These are phyloP conservation scores for Pterocarpus macrocarpus DNA, from an alignment of 306 rosid genomes.

Conservation along the genomic window DNA sequence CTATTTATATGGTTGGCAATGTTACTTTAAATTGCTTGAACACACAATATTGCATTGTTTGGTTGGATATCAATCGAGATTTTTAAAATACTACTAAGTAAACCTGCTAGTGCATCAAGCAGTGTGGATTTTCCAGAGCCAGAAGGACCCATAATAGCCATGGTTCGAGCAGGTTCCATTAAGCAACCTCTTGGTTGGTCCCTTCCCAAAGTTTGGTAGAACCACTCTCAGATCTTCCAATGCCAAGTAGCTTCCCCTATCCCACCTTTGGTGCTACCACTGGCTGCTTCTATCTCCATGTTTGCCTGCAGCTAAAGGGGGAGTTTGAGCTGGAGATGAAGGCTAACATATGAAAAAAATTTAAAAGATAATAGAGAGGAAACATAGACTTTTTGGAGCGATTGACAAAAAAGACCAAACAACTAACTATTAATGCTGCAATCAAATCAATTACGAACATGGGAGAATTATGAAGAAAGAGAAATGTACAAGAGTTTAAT, in stretches of 20 bases:
- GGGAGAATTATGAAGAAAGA: slow-evolving; percentile 60
- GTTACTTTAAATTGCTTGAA: no score
- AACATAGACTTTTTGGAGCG: neutral
- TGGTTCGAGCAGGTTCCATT: slow-evolving; percentile 88
- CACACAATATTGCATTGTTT: no score
- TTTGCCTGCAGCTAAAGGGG: neutral
- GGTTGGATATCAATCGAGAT: no score
- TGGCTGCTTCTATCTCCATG: slow-evolving; percentile 67
- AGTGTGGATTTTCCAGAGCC: slow-evolving; percentile 94
- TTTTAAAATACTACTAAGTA: neutral
- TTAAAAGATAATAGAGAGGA: neutral
- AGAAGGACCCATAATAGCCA: slow-evolving; percentile 96
- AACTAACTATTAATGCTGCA: slow-evolving; percentile 60
- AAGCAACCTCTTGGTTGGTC: slow-evolving; percentile 81
- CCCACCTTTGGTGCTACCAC: slow-evolving; percentile 49
- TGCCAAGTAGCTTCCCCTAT: slow-evolving; percentile 76
- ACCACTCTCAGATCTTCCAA: slow-evolving; percentile 89
- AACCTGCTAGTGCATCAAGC: slow-evolving; percentile 83
- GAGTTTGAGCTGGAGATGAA: slow-evolving; percentile 10
- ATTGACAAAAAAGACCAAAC: slow-evolving; percentile 66
- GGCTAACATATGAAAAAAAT: neutral
- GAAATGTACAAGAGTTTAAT: slow-evolving; percentile 48
- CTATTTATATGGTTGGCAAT: no score
- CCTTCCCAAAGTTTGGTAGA: slow-evolving; percentile 73
- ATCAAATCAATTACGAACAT: slow-evolving; percentile 36